Base-by-base conservation (phyloP, 2,329 filamentous ascomycete species). In the Paraphaeosphaeria minitans region DNA sequence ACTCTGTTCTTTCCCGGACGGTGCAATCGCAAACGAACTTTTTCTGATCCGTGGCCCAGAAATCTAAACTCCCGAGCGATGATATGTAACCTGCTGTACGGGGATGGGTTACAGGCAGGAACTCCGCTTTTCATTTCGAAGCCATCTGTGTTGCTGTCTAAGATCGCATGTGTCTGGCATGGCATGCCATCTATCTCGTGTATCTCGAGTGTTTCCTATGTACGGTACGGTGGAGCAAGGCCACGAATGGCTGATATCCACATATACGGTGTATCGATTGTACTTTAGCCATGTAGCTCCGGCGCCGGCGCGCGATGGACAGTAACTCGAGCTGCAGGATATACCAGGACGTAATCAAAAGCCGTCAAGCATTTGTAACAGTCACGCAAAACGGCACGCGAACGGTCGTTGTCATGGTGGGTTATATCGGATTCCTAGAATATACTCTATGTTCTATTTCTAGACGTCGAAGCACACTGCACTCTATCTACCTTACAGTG, bases 161-260 rank as follows among this genome's bases (percentile, higher is more conserved):
- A 16, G 19, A 10, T 21, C 16, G 27, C 24, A 43, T 31, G 24
- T 10, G 2, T 10, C 22, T n/a, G n/a, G n/a, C n/a, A n/a, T 22
- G 8, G 48, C 35, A 51, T 22, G 33, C n/a, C 33, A 41, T 42
- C 61, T 53, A 35, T 47, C 12, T 24, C 55, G 21, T 55, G 43
- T 31, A 50, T 33, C 39, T 49, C 35, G 48, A 51, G 27, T 53
- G 55, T 48, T 48, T 31, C 22, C 9, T 39, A 24, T 49, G 21
- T 39, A 24, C 8, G 27, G 43, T 48, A 27, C 6, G 35, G 29
- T 9, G 22, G 29, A 24, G 29, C 2, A 8, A 42, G 24, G 37
- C 4, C 16, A 39, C 13, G 37, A 22, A 33, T 41, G 24, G 10
- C 13, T 19, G 12, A 52, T 42, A 42, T 35, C 48, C 22, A 43